These are phyloP conservation scores for Geranium brycei DNA, from an alignment of 345 rosid species.

Conservation along the genomic window DNA sequence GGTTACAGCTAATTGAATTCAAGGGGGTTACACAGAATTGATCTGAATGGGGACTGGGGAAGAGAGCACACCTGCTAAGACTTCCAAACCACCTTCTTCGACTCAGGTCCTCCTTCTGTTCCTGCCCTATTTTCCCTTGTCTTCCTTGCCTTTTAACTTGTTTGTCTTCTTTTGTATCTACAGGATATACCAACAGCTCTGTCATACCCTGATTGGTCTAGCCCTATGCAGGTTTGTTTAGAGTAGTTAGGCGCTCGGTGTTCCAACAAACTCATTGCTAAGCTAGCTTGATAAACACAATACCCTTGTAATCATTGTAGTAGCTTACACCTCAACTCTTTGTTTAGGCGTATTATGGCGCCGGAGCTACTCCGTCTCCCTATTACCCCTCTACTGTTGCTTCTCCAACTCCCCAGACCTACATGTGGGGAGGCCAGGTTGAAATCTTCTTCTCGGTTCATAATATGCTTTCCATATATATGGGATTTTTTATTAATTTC, in stretches of 20 bases:
- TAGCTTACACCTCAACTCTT: conserved; percentile 16
- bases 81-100: conserved; percentile 54
- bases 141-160: background rate
- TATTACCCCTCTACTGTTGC: conserved; percentile 79
- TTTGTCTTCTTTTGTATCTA: background rate
- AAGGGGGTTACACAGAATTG: background rate
- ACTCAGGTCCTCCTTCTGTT: conserved; percentile 36
- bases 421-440: conserved; percentile 91
- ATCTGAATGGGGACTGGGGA: conserved; percentile 65
- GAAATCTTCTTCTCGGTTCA: conserved; percentile 5
- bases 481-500: background rate
- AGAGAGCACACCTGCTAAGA: conserved; percentile 51
- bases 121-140: background rate
- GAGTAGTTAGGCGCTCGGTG: conserved; percentile 3
- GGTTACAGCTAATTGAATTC: background rate
- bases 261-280: background rate
- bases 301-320: conserved; percentile 1
- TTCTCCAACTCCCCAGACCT: conserved; percentile 79
- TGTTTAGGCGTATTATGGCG: conserved; percentile 78
- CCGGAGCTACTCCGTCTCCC: conserved; percentile 75
- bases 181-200: conserved; percentile 69
- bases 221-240: conserved; percentile 67
- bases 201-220: conserved; percentile 75
- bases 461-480: background rate
- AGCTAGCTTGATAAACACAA: background rate